These are phyloP conservation scores for Stygiomarasmius scandens DNA, from an alignment of 1,284 basidiomycete genomes.

Conservation along the genomic window DNA sequence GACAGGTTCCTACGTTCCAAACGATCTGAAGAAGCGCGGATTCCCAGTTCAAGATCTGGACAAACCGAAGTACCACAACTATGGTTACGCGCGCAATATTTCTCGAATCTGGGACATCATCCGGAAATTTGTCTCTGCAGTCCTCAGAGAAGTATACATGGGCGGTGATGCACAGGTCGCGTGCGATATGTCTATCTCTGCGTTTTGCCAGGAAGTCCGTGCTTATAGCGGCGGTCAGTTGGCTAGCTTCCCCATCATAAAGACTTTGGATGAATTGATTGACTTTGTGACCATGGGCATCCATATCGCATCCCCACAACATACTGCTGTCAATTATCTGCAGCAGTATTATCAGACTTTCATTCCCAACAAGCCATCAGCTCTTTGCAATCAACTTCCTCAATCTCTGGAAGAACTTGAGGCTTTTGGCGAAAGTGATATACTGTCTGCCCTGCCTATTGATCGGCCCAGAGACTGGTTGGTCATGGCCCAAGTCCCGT, in stretches of 20 bases:
- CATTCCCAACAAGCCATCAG: constrained; percentile 29
- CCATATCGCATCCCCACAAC: constrained; percentile 29
- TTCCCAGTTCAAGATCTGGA: constrained; percentile 26
- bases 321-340: constrained; percentile 32
- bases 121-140: constrained; percentile 22
- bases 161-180: constrained; percentile 13
- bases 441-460: constrained; percentile 25
- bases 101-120: constrained; percentile 23
- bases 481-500: constrained; percentile 29
- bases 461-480: constrained; percentile 23
- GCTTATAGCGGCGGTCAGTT: constrained; percentile 20
- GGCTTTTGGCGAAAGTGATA: constrained; percentile 17
- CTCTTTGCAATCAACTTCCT: constrained; percentile 24
- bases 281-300: constrained; percentile 31
- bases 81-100: constrained; percentile 25
- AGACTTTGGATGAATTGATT: constrained; percentile 25
- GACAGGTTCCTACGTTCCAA: constrained; percentile 24
- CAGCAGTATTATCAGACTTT: constrained; percentile 33
- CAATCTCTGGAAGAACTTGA: constrained; percentile 19
- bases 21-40: constrained; percentile 25
- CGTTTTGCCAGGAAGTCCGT: constrained; percentile 25
- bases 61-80: constrained; percentile 27
- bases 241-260: constrained; percentile 23
- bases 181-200: constrained; percentile 18
- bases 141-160: constrained; percentile 19